Percentiles rank a stretch among this genome's conserved stretches.
Conservation (phyloP, 441 rosid genomes). For the Corymbia calophylla region DNA sequence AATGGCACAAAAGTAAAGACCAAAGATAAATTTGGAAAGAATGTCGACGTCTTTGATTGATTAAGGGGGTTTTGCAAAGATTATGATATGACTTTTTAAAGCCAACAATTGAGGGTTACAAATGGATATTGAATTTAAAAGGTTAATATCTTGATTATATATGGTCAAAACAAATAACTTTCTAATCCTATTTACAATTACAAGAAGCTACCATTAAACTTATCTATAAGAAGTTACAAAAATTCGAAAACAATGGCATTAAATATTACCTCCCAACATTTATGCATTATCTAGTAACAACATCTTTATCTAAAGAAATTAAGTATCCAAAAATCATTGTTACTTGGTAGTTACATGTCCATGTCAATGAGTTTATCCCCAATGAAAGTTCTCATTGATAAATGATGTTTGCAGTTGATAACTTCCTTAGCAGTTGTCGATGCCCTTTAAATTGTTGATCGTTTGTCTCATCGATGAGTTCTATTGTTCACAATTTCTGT, state of each 20-base stretch:
- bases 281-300: background rate
- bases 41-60: background rate
- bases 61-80: background rate
- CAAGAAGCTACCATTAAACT: too few relatives aligned
- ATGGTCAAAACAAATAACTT: too few relatives aligned
- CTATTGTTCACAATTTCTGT: background rate
- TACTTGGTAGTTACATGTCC: background rate
- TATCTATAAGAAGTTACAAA: background rate
- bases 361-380: background rate
- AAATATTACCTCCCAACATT: background rate
- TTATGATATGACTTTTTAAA: too few relatives aligned
- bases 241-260: background rate
- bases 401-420: background rate
- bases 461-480: background rate
- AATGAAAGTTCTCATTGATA: background rate
- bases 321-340: background rate
- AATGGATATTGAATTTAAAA: too few relatives aligned
- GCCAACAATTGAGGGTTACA: background rate
- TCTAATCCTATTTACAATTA: background rate
- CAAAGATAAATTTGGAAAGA: background rate
- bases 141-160: too few relatives aligned
- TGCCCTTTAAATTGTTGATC: background rate
- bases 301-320: background rate
- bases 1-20: background rate
- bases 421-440: background rate